Percentiles rank a stretch among this genome's conserved stretches.
Evolutionary conservation across 257 asterid genomes (phyloP).

Genomic region (Solanum chmielewskii): DNA sequence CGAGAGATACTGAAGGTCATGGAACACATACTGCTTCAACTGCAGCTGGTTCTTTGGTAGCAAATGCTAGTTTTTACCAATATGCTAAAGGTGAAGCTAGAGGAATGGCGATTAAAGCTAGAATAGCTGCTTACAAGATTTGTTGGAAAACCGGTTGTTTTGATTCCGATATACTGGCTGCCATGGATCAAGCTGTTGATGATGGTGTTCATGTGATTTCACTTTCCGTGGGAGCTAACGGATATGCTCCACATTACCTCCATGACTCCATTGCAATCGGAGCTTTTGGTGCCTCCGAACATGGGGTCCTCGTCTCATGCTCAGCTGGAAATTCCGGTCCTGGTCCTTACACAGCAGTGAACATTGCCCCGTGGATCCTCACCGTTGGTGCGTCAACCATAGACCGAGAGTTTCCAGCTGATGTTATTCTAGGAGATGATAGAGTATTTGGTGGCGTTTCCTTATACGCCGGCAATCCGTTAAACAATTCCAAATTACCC

Average conservation of each 20-base stretch:
- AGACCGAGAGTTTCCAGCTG: constrained; percentile 90
- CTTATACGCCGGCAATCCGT: constrained; percentile 46
- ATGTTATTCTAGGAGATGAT: constrained; percentile 71
- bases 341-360: constrained; percentile 45
- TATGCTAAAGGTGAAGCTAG: constrained; percentile 80
- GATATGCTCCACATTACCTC: constrained; percentile 57
- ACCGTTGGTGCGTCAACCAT: constrained; percentile 95
- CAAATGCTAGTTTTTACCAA: constrained; percentile 63
- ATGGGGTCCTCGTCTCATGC: constrained; percentile 82
- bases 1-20: constrained; percentile 93
- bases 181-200: constrained; percentile 62
- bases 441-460: constrained; percentile 61
- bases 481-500: constrained; percentile 28
- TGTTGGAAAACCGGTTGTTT: constrained; percentile 74
- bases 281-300: constrained; percentile 56
- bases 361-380: constrained; percentile 92
- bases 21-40: constrained; percentile 95
- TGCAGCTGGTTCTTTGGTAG: constrained; percentile 73
- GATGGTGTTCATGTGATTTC: constrained; percentile 85
- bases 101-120: constrained; percentile 85
- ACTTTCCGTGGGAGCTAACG: constrained; percentile 69
- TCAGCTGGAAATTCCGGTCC: constrained; percentile 95
- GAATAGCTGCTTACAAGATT: constrained; percentile 78
- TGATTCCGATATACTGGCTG: constrained; percentile 85
- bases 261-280: constrained; percentile 83